Evolutionary conservation across 1,284 basidiomycete genomes (phyloP), one percentile per base, ranked within the genome.

Genomic region (Heliocybe sulcata): DNA sequence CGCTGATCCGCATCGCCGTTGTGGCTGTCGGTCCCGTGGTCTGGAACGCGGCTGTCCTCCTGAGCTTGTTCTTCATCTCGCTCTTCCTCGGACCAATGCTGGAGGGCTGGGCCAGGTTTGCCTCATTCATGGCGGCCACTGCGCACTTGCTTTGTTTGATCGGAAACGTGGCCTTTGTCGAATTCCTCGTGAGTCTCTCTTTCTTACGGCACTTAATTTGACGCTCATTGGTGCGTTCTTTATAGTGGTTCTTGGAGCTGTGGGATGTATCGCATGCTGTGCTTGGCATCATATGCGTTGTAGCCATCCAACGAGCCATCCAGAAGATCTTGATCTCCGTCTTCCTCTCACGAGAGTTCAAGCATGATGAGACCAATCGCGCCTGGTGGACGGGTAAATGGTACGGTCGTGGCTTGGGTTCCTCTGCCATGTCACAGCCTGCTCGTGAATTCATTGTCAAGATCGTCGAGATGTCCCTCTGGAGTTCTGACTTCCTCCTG

Each of bases 381-480:
- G 94, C 94, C 8, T 98, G 94, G 94, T 98, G 94, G 94, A 94
- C 93, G n/a, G 94, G 94, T 68, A 92, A 94, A 72, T 97, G 94
- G 94, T 95, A 94, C 67, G 93, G 94, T 52, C 82, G 93, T 55
- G 92, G 92, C 42, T 77, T 97, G 29, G 95, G 94, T 45, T 79
- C 79, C 25, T 89, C 91, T 50, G 93, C 92, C 45, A 87, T 94
- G 69, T 94, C 92, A 35, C 94, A 97, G 68, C 94, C 94, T 45
- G 92, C 92, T 57, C 87, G 94, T 69, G 94, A 98, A 77, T 96
- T 90, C 68, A 83, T 98, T 57, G 94, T 98, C 76, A 98, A 98
- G 79, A 92, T 96, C 58, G 92, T 97, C 61, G 95, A 97, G 72
- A 92, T 96, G 87, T 92, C 91, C 22, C 72, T 96, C 19, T 97